Base-by-base conservation (phyloP, 1,284 basidiomycete genomes). In the Leccinum glutinopallens region DNA sequence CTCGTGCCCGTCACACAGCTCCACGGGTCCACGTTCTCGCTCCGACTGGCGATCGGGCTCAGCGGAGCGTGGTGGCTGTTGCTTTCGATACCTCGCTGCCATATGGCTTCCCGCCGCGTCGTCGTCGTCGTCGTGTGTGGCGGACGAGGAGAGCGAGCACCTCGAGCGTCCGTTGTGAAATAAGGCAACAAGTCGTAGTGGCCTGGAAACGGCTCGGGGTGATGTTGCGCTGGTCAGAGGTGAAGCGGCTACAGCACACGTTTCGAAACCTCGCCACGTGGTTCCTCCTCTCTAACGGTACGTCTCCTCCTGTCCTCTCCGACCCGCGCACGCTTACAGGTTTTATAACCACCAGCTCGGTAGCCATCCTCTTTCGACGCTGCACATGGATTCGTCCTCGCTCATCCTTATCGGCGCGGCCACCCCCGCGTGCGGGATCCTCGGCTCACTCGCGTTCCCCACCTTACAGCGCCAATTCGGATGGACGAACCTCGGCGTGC, bases 271-370 rank as follows among this genome's bases (percentile, higher is more conserved):
- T 97, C 49, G 83, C 89, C 4, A 92, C 95, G 0, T 97, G 95
- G 94, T 94, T 97, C 73, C 83, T 97, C 13, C 84, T 97, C 35
- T 94, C 92, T 1, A 94, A 97, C 73, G 93, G 93, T 92, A 60
- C 60, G 84, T 74, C 22, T n/a, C 15, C 15, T 5, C 2, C 2
- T 35, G 22, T 15, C 8, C 3, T n/a, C 8, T 39, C 3, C 10
- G 13, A 22, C 49, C 6, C 49, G 19, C 19, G 19, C 2, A 39
- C 37, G 39, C 39, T 3, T 8, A 12, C 49, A 92, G 90, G 87
- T 1, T 94, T 93, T 75, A 90, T 92, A 2, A 93, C 92, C 0
- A 89, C 94, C 63, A 93, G 92, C 0, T 91, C 90, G 0, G 93
- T 92, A 0, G 91, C 93, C 0, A 83, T 94, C 58, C 82, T 95